These are phyloP conservation scores for Wickerhamiella kurtzmanii DNA, from an alignment of 805 yeast genomes.

Conservation along the genomic window DNA sequence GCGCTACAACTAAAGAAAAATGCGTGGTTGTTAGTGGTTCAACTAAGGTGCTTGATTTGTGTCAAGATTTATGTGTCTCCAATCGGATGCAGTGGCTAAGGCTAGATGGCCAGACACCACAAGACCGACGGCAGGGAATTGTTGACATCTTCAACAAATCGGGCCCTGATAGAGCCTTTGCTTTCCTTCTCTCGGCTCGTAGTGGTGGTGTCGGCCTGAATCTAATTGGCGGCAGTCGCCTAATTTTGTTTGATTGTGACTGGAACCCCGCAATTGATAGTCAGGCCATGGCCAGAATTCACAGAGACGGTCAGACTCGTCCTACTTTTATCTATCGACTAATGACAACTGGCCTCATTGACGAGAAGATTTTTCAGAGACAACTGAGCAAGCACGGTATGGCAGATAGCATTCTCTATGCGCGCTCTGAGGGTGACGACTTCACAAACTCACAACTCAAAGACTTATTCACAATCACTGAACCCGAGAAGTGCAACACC, in stretches of 20 bases:
- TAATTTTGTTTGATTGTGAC: slow-evolving; percentile 80
- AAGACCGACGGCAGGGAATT: slow-evolving; percentile 45
- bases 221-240: slow-evolving; percentile 75
- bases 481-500: slow-evolving; percentile 46
- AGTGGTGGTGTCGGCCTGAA: slow-evolving; percentile 93
- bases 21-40: slow-evolving; percentile 77
- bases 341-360: slow-evolving; percentile 70
- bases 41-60: slow-evolving; percentile 71
- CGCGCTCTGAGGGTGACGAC: slow-evolving; percentile 31
- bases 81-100: slow-evolving; percentile 42
- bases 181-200: slow-evolving; percentile 71
- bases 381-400: slow-evolving; percentile 74
- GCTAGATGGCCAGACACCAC: slow-evolving; percentile 75
- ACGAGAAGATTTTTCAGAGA: slow-evolving; percentile 86
- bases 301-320: slow-evolving; percentile 78
- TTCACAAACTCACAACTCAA: slow-evolving; percentile 57
- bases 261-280: slow-evolving; percentile 93
- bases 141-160: slow-evolving; percentile 56
- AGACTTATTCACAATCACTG: slow-evolving; percentile 55
- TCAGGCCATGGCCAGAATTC: slow-evolving; percentile 93
- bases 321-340: slow-evolving; percentile 74
- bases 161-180: slow-evolving; percentile 32
- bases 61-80: slow-evolving; percentile 43
- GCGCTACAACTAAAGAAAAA: slow-evolving; percentile 43
- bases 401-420: slow-evolving; percentile 55